A percentile compares a stretch with the other conserved stretches of the same genome.
phyloP scores from a whole-genome alignment of 805 yeast genomes.

The Kuraishia piskuri region DNA sequence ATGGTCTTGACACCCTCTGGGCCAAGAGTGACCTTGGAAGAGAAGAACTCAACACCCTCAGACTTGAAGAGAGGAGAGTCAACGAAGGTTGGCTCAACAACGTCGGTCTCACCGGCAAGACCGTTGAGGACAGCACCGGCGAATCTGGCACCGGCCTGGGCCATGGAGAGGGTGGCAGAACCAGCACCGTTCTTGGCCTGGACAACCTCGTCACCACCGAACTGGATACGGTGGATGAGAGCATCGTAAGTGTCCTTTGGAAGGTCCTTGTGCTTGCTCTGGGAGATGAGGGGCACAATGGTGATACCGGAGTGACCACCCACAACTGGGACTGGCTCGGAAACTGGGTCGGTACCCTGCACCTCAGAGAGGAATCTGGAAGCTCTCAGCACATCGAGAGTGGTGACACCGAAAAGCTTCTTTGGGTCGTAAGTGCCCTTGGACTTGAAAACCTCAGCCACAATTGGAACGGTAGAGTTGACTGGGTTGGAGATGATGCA shows the following conservation, averaged over 20 bases:
- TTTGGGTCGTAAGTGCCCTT: conserved; percentile 86
- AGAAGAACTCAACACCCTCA: conserved; percentile 96
- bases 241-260: conserved; percentile 56
- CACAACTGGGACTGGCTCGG: conserved; percentile 77
- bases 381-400: conserved; percentile 85
- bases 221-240: conserved; percentile 84
- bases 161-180: conserved; percentile 81
- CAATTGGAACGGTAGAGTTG: conserved; percentile 95
- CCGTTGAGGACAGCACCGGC: conserved; percentile 59
- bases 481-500: conserved; percentile 90
- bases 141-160: conserved; percentile 74
- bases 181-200: conserved; percentile 82
- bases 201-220: conserved; percentile 86
- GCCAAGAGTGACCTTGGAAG: conserved; percentile 90
- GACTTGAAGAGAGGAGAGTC: conserved; percentile 74
- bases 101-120: conserved; percentile 33
- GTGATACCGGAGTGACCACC: conserved; percentile 98
- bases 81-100: conserved; percentile 46
- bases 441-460: conserved; percentile 82
- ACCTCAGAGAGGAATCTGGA: conserved; percentile 71
- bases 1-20: conserved; percentile 79
- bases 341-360: conserved; percentile 65
- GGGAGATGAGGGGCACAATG: conserved; percentile 88
- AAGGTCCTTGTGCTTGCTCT: conserved; percentile 60
- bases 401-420: conserved; percentile 93